These are phyloP conservation scores for Fusarium xylarioides DNA, from an alignment of 2,329 filamentous ascomycete genomes.

Conservation along the genomic window DNA sequence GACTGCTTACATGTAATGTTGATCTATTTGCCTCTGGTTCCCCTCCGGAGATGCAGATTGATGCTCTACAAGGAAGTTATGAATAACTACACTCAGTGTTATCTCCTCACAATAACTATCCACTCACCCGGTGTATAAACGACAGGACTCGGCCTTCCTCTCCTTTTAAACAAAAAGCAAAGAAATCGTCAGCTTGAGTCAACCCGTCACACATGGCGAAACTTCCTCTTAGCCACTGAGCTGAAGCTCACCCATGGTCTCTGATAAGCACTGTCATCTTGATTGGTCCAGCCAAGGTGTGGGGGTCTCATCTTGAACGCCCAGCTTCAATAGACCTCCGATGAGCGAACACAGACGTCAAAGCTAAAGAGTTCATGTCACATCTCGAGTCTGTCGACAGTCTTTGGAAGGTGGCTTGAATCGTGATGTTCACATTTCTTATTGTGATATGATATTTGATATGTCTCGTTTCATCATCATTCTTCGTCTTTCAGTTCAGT, in stretches of 20 bases:
- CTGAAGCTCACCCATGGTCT: constrained; percentile 1
- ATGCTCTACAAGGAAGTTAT: background rate
- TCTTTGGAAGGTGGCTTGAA: background rate
- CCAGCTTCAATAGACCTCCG: constrained; percentile 13
- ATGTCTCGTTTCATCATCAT: constrained; percentile 8
- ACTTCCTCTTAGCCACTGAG: constrained; percentile 1
- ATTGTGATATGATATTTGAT: constrained; percentile 6
- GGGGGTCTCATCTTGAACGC: constrained; percentile 30
- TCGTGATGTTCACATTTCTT: background rate
- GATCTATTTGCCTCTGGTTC: background rate
- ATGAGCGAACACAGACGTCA: constrained; percentile 2
- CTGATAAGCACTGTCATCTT: constrained; percentile 41
- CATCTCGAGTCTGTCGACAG: background rate
- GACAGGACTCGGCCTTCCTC: background rate
- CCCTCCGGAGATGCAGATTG: background rate
- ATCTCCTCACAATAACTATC: background rate
- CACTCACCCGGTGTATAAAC: background rate
- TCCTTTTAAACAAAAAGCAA: constrained; percentile 16
- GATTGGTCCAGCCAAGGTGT: constrained; percentile 38
- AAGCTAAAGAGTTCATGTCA: constrained; percentile 4
- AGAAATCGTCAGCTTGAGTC: background rate
- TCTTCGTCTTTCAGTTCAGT: background rate
- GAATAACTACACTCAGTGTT: background rate
- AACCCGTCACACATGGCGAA: constrained; percentile 22
- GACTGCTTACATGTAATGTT: constrained; percentile 11